Base-by-base conservation (phyloP, 306 rosid genomes). In the Vigna angularis region DNA sequence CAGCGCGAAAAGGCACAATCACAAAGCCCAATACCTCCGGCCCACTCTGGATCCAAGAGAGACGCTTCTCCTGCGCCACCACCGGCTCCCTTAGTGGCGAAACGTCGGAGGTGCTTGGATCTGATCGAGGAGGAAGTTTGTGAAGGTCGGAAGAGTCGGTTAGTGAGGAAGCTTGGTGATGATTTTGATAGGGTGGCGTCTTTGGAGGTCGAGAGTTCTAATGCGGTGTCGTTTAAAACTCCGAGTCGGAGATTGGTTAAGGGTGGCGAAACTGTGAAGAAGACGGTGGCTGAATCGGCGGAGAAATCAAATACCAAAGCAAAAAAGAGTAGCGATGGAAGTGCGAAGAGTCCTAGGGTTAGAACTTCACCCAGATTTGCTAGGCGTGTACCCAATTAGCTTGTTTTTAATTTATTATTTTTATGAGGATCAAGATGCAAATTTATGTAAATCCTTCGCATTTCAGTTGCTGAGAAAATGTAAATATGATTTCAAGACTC, bases 111-210 rank as follows among this genome's bases (percentile, higher is more conserved):
- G 18, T 71, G 82, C 8, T 9, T 84, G 72, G 85, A 81, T 15
- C n/a, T 83, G 75, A 40, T 83, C 8, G 87, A 87, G 11, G 77
- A 82, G 0, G 90, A 63, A 0, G 85, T 68, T 50, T 73, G 34
- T 4, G 57, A 32, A 28, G 81, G 74, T 44, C 82, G 83, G 49
- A 81, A 78, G 72, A 85, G 85, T 48, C 74, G 90, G 65, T 77
- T 95, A 79, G 97, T 92, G 87, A 95, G 91, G 89, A 95, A 89
- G 76, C 89, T 92, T 2, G 91, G 81, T 0, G 99, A 87, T 44
- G 98, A 93, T 71, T 95, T 95, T 4, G 99, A 93, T 72, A 87
- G 81, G 42, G 97, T 93, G 3, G 96, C 97, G 22, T 44, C 48
- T 9, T 59, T 66, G 3, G 92, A 85, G 83, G 82, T 30, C 5